Evolutionary conservation across 2,329 filamentous ascomycete species (phyloP).

Genomic region (Dactylellina drechsleri): DNA sequence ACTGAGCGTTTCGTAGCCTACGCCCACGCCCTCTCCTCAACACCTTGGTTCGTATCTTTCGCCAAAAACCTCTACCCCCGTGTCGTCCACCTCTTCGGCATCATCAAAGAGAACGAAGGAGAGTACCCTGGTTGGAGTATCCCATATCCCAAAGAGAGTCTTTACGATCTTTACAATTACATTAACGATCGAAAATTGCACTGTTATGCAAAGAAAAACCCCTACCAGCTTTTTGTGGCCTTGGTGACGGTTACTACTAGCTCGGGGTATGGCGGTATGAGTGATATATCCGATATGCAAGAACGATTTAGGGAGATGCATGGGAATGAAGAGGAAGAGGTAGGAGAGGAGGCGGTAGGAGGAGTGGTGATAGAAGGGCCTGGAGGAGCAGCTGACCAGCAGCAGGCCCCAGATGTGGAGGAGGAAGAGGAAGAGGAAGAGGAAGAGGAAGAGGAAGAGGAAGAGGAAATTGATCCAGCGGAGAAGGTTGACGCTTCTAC

Average conservation of each 20-base stretch:
- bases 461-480: neutral
- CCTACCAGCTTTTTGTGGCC: conserved; percentile 2
- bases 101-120: neutral
- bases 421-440: neutral
- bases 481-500: conserved; percentile 5
- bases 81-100: neutral
- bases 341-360: neutral
- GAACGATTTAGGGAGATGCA: neutral
- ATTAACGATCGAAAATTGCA: conserved; percentile 31
- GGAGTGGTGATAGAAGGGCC: too few species aligned
- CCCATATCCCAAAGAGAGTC: conserved; percentile 19
- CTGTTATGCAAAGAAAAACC: conserved; percentile 11
- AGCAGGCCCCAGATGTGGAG: neutral
- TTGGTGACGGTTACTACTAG: conserved; percentile 8
- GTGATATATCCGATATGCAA: conserved; percentile 3
- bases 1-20: conserved; percentile 12
- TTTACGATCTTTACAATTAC: conserved; percentile 18
- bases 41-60: conserved; percentile 19
- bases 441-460: neutral
- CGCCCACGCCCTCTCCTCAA: conserved; percentile 1
- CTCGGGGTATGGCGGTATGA: conserved; percentile 25
- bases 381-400: neutral
- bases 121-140: conserved; percentile 11
- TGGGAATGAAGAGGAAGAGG: neutral
- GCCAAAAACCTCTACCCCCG: conserved; percentile 1